A percentile compares a stretch with the other conserved stretches of the same genome.
Evolutionary conservation across 2,329 filamentous ascomycete genomes (phyloP).

Genomic region (Stemphylium beticola): DNA sequence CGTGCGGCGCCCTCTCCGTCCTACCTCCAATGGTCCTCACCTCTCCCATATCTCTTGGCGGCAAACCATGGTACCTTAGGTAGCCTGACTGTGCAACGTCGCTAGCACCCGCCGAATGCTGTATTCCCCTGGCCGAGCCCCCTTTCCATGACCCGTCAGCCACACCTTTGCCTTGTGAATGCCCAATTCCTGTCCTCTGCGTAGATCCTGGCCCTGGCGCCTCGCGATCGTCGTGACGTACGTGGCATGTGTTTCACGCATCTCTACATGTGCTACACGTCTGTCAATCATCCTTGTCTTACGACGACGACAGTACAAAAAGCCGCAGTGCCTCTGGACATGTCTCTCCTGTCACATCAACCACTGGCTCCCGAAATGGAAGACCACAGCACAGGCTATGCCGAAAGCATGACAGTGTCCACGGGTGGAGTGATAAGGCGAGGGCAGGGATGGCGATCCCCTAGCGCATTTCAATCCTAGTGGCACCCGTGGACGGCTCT

Average conservation of each 20-base stretch:
- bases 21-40: slow-evolving; percentile 4
- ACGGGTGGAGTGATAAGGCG: slow-evolving; percentile 17
- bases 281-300: not conserved
- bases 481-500: not conserved
- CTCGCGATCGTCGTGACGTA: slow-evolving; percentile 15
- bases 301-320: not conserved
- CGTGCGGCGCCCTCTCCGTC: slow-evolving; percentile 4
- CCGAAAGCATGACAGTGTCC: slow-evolving; percentile 12
- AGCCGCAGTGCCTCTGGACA: not conserved
- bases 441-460: slow-evolving; percentile 6
- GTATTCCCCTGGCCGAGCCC: not conserved
- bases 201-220: slow-evolving; percentile 11
- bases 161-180: not conserved
- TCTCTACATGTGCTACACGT: slow-evolving; percentile 1
- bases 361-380: not conserved
- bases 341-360: not conserved
- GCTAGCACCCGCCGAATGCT: no score
- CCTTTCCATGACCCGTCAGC: not conserved
- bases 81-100: not conserved
- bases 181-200: slow-evolving; percentile 4
- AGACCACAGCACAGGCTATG: not conserved
- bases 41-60: no score
- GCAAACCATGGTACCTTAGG: not conserved
- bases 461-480: not conserved
- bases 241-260: slow-evolving; percentile 14